Conservation (phyloP, 1,284 basidiomycete species). For the Pascua guehoae region DNA sequence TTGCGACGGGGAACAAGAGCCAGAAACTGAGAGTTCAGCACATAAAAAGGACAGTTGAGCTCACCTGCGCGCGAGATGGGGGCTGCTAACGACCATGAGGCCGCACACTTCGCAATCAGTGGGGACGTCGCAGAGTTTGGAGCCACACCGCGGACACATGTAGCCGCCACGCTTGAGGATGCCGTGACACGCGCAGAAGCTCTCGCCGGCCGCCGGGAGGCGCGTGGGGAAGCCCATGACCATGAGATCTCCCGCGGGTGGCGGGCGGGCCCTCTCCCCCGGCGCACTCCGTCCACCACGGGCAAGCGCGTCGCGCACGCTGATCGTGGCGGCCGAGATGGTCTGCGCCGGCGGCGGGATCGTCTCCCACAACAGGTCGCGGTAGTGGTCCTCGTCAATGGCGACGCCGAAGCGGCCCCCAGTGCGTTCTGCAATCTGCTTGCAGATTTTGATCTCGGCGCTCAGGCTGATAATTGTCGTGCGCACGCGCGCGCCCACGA, state of each 20-base stretch:
- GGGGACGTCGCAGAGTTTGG: slow-evolving; percentile 94
- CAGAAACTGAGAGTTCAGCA: slow-evolving; percentile 37
- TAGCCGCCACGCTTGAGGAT: slow-evolving; percentile 86
- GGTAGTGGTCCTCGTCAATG: slow-evolving; percentile 94
- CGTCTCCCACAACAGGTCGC: slow-evolving; percentile 91
- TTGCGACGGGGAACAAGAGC: slow-evolving; percentile 44
- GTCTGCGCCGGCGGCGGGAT: slow-evolving; percentile 89
- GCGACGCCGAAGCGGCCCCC: slow-evolving; percentile 91
- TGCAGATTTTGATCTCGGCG: slow-evolving; percentile 96
- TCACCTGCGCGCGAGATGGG: slow-evolving; percentile 91
- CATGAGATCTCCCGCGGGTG: slow-evolving; percentile 82
- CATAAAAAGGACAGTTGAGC: slow-evolving; percentile 37
- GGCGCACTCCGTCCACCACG: slow-evolving; percentile 37
- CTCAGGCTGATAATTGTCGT: slow-evolving; percentile 88
- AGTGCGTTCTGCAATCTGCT: slow-evolving; percentile 81
- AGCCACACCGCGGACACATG: slow-evolving; percentile 86
- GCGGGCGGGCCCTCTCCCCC: slow-evolving; percentile 38
- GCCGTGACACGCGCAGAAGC: slow-evolving; percentile 89
- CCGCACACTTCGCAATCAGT: slow-evolving; percentile 98
- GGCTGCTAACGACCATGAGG: slow-evolving; percentile 94
- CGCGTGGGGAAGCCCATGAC: slow-evolving; percentile 98
- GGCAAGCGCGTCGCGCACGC: slow-evolving; percentile 54
- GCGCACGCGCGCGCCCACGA: slow-evolving; percentile 76
- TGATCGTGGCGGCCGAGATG: slow-evolving; percentile 32
- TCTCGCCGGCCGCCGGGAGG: slow-evolving; percentile 75